Evolutionary conservation across 148 eudicot genomes (phyloP).

Genomic region (Vaccinium myrtillus): DNA sequence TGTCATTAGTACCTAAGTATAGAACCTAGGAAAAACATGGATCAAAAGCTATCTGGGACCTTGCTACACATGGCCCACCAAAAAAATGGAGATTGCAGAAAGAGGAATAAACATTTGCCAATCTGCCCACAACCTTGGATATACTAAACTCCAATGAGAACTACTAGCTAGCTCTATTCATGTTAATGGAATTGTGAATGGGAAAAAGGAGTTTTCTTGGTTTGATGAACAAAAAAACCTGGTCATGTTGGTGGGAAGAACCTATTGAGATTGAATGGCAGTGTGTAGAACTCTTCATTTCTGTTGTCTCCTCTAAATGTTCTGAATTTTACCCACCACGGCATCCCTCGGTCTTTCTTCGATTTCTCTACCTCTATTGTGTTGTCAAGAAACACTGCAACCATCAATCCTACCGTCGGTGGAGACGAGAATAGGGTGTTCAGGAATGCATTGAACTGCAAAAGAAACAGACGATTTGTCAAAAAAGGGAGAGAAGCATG

Average conservation of each 20-base stretch:
- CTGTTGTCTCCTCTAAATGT: conserved; percentile 92
- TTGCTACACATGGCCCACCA: conserved; percentile 25
- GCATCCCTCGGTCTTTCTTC: conserved; percentile 96
- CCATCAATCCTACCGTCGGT: conserved; percentile 77
- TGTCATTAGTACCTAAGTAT: conserved; percentile 13
- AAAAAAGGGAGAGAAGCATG: not conserved
- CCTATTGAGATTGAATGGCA: conserved; percentile 96
- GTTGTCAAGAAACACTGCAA: conserved; percentile 95
- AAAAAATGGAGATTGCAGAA: conserved; percentile 26
- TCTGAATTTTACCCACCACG: conserved; percentile 99
- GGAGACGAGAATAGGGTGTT: conserved; percentile 87
- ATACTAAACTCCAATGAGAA: conserved; percentile 1
- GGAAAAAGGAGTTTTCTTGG: conserved; percentile 11
- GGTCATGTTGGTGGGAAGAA: conserved; percentile 89
- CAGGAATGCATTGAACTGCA: conserved; percentile 94
- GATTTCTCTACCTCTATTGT: conserved; percentile 90
- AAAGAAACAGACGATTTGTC: conserved; percentile 1
- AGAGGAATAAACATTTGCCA: conserved; percentile 14
- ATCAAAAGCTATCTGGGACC: conserved; percentile 24
- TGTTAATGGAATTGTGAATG: not conserved
- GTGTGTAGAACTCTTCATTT: conserved; percentile 95
- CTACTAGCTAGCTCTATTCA: conserved; percentile 10
- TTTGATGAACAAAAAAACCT: not conserved
- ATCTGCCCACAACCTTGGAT: not conserved
- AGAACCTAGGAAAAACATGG: conserved; percentile 21